A percentile compares a stretch with the other conserved stretches of the same genome.
Evolutionary conservation across 73 alveolate genomes (phyloP).

Genomic region (Paramecium caudatum): DNA sequence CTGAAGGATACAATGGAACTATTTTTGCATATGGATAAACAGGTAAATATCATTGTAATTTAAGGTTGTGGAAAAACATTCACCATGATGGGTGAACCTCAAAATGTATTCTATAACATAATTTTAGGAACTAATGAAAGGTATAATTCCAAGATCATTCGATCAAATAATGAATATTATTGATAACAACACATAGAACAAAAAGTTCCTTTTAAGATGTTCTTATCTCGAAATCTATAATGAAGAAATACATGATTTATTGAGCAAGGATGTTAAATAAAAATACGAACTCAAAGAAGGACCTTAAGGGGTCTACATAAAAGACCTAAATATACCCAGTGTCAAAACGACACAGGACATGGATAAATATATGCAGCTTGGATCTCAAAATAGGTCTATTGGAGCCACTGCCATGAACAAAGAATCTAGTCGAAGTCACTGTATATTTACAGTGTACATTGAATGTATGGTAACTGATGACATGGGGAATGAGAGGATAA

Average conservation of each 20-base stretch:
- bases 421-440: slow-evolving; percentile 95
- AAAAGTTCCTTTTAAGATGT: slow-evolving; percentile 92
- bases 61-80: slow-evolving; percentile 93
- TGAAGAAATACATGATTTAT: slow-evolving; percentile 96
- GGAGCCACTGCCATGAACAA: slow-evolving; percentile 97
- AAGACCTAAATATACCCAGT: slow-evolving; percentile 87
- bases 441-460: slow-evolving; percentile 93
- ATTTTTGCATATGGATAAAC: slow-evolving; percentile 89
- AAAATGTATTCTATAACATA: background rate
- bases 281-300: slow-evolving; percentile 92
- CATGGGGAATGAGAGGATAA: slow-evolving; percentile 84
- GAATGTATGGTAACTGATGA: slow-evolving; percentile 92
- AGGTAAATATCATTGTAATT: slow-evolving; percentile 58
- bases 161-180: slow-evolving; percentile 89
- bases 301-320: slow-evolving; percentile 90
- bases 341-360: slow-evolving; percentile 89
- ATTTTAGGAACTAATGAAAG: slow-evolving; percentile 75
- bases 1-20: slow-evolving; percentile 97
- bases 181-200: slow-evolving; percentile 85
- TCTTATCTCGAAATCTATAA: slow-evolving; percentile 97
- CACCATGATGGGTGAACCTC: slow-evolving; percentile 93
- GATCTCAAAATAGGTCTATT: slow-evolving; percentile 90
- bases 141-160: slow-evolving; percentile 96
- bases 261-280: slow-evolving; percentile 80
- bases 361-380: slow-evolving; percentile 88